phyloP scores from a whole-genome alignment of 192 early-diverging fungal species.

The Umbelopsis sp. region DNA sequence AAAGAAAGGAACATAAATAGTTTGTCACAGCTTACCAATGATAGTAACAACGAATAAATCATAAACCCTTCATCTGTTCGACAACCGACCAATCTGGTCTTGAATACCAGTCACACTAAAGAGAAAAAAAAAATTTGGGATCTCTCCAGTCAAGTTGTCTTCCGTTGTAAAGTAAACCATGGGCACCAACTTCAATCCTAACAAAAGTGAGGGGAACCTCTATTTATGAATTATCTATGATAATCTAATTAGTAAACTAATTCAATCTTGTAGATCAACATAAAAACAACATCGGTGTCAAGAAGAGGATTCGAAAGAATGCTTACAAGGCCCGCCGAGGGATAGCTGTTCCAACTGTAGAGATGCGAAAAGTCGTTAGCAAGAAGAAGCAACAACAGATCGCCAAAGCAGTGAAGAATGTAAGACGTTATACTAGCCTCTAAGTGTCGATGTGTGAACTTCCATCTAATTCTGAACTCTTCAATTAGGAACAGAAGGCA shows the following conservation, averaged over 20 bases:
- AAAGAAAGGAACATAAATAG: conserved; percentile 1
- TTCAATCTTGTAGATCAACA: not conserved
- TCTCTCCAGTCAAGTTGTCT: not conserved
- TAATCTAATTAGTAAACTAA: too few species aligned
- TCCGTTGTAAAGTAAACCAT: not conserved
- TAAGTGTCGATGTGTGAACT: not conserved
- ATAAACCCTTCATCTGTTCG: too few species aligned
- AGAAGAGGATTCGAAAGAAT: conserved; percentile 24
- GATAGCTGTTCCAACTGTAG: not conserved
- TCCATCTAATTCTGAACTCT: not conserved
- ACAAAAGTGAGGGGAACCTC: not conserved
- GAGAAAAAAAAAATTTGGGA: conserved; percentile 10
- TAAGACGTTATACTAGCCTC: conserved; percentile 22
- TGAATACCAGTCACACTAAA: not conserved
- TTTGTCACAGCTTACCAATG: too few species aligned
- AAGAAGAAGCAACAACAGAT: conserved; percentile 39
- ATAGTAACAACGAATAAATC: too few species aligned
- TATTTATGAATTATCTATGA: too few species aligned
- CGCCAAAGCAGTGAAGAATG: conserved; percentile 30
- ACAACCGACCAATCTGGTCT: too few species aligned
- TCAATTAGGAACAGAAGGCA: conserved; percentile 30
- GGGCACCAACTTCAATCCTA: conserved; percentile 15
- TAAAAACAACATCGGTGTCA: conserved; percentile 2
- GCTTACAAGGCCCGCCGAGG: conserved; percentile 17
- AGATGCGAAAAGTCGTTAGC: conserved; percentile 17